Evolutionary conservation across 805 yeast species (phyloP).

Genomic region (Saturnispora quitensis): DNA sequence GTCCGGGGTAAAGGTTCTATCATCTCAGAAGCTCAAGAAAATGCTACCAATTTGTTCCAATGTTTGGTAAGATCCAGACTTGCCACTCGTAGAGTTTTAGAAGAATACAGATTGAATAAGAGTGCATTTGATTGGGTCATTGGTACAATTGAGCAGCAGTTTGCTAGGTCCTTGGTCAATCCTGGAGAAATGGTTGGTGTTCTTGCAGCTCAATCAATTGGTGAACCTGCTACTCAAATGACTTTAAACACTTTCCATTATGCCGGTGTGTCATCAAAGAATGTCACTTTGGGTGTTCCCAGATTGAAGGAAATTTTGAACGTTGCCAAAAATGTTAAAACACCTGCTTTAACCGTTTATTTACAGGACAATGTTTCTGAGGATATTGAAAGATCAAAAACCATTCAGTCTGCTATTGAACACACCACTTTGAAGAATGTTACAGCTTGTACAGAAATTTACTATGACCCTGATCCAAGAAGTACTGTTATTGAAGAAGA

Average conservation of each 20-base stretch:
- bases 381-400: slow-evolving; percentile 90
- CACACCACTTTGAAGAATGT: slow-evolving; percentile 93
- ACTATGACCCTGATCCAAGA: slow-evolving; percentile 96
- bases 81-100: slow-evolving; percentile 82
- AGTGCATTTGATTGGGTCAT: slow-evolving; percentile 93
- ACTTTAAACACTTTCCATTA: slow-evolving; percentile 89
- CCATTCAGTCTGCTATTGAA: slow-evolving; percentile 92
- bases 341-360: slow-evolving; percentile 99
- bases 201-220: slow-evolving; percentile 94
- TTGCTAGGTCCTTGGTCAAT: slow-evolving; percentile 82
- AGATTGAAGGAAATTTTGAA: slow-evolving; percentile 96
- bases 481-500: slow-evolving; percentile 95
- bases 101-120: slow-evolving; percentile 77
- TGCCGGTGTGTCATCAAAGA: slow-evolving; percentile 99
- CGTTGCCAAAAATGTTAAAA: slow-evolving; percentile 96
- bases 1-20: slow-evolving; percentile 74
- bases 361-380: slow-evolving; percentile 68
- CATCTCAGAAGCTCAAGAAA: slow-evolving; percentile 77
- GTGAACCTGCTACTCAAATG: slow-evolving; percentile 98
- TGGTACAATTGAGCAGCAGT: slow-evolving; percentile 90
- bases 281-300: slow-evolving; percentile 96
- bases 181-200: slow-evolving; percentile 99
- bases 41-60: slow-evolving; percentile 85
- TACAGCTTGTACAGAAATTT: slow-evolving; percentile 94
- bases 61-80: slow-evolving; percentile 88